These are phyloP conservation scores for Psilocybe sp. DNA, from an alignment of 768 basidiomycete species.

Conservation along the genomic window DNA sequence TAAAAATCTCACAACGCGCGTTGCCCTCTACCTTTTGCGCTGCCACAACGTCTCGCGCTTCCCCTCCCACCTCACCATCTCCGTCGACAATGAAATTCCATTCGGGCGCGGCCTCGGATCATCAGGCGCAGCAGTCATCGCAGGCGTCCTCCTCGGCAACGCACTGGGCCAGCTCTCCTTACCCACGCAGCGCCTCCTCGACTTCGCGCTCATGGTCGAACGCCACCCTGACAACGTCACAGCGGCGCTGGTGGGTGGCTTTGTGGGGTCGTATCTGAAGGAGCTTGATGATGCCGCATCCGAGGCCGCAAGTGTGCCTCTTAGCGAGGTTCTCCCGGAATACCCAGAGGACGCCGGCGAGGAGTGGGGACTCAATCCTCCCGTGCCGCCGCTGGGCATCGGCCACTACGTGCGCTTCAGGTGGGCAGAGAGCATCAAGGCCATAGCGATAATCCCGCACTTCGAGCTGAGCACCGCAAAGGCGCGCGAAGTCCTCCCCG, in stretches of 20 bases:
- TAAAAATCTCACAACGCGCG: conserved; percentile 95
- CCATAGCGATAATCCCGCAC: conserved; percentile 89
- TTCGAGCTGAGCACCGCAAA: conserved; percentile 97
- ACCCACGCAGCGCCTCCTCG: conserved; percentile 71
- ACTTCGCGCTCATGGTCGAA: conserved; percentile 99
- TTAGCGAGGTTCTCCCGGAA: conserved; percentile 95
- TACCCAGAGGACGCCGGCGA: conserved; percentile 91
- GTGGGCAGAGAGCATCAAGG: conserved; percentile 83
- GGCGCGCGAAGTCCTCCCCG: conserved; percentile 87
- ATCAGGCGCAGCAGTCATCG: conserved; percentile 98
- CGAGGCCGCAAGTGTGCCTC: conserved; percentile 83
- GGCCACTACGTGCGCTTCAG: conserved; percentile 91
- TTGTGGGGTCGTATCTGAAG: conserved; percentile 92
- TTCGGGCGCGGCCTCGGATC: conserved; percentile 98
- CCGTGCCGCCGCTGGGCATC: conserved; percentile 83
- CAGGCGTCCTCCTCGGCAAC: conserved; percentile 88
- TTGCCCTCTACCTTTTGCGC: conserved; percentile 96
- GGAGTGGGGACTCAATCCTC: conserved; percentile 88
- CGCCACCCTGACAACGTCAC: conserved; percentile 99
- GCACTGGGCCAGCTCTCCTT: conserved; percentile 76
- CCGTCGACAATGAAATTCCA: conserved; percentile 89
- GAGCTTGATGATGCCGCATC: conserved; percentile 83
- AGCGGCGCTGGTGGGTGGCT: conserved; percentile 93
- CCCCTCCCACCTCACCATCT: conserved; percentile 73
- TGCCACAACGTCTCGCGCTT: conserved; percentile 76